Base-by-base conservation (phyloP, 75 land plant genomes). In the Pinus albicaulis region DNA sequence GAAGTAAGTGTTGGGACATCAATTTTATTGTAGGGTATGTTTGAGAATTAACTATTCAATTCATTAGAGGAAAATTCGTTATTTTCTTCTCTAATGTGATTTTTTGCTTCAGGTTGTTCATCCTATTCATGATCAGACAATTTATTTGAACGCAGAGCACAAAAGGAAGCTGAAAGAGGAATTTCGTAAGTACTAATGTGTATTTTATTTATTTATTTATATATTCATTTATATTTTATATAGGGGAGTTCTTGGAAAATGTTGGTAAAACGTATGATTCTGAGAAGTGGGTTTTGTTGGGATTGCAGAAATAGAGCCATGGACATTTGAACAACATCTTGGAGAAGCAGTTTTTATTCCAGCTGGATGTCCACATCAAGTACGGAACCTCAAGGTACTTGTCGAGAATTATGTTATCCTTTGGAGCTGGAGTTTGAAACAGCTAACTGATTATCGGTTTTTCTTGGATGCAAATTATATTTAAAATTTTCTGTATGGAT, bases 341-440 rank as follows among this genome's bases (percentile, higher is more conserved):
- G 91, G 91, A 48, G 91, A 90, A 56, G 91, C 91, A 25, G 91
- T 90, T 6, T 88, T 90, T 58, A 85, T 90, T 23, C 92, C 92
- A 16, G 89, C 89, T 41, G 87, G 89, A 85, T 77, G 99, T 79
- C 91, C 99, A 59, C 94, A 88, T 77, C 92, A 90, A 90, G 92
- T 90, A 73, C 57, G 91, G 53, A 89, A 89, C 55, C 65, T 78
- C 25, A 76, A 87, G 87, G 91, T 84, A 59, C 61, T 59, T 48
- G 11, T 48, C 10, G 11, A 48, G 53, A 48, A 10, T 48, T 48
- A 48, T 10, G 53, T 10, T 48, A 48, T 48, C 53, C 11, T 48
- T 48, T 8, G 53, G 53, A 48, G 11, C 53, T 10, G 53, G 53
- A 48, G 53, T 48, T 10, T 10, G 11, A 48, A 48, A 48, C 53